Conservation (phyloP, 192 early-diverging fungal genomes). For the Endogone sp. region DNA sequence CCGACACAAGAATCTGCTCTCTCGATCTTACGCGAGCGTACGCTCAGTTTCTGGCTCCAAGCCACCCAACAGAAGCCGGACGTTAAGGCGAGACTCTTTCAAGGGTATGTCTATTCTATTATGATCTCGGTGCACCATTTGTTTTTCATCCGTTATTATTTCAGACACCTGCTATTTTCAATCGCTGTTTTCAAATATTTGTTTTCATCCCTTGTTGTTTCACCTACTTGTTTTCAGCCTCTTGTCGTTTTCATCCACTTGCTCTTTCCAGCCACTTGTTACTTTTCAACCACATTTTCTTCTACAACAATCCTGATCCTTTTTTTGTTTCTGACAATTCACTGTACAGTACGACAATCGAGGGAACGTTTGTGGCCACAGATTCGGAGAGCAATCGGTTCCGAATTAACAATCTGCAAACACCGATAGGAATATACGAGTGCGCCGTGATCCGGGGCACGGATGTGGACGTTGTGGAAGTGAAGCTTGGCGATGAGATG, state of each 20-base stretch:
- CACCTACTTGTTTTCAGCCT: too few species aligned
- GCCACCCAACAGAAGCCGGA: conserved; percentile 18
- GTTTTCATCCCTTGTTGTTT: too few species aligned
- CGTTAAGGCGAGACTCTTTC: conserved; percentile 26
- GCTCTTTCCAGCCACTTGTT: too few species aligned
- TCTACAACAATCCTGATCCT: neutral
- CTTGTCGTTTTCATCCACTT: too few species aligned
- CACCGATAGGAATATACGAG: conserved; percentile 45
- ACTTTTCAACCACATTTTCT: neutral
- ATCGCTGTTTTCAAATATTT: too few species aligned
- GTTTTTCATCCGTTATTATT: neutral
- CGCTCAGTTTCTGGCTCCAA: conserved; percentile 46
- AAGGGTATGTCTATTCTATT: conserved; percentile 20
- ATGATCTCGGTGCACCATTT: too few species aligned
- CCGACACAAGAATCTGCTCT: neutral
- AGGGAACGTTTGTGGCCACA: conserved; percentile 37
- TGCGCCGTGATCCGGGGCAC: conserved; percentile 46
- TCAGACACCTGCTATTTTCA: too few species aligned
- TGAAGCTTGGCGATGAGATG: neutral
- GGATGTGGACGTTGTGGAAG: conserved; percentile 37
- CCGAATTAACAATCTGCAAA: conserved; percentile 39
- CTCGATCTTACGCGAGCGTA: conserved; percentile 18
- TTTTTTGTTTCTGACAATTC: neutral
- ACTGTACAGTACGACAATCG: conserved; percentile 23
- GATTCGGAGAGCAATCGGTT: conserved; percentile 49